These are phyloP conservation scores for Miscanthus lutarioriparius DNA, from an alignment of 176 grass and related monocot genomes.

Conservation along the genomic window DNA sequence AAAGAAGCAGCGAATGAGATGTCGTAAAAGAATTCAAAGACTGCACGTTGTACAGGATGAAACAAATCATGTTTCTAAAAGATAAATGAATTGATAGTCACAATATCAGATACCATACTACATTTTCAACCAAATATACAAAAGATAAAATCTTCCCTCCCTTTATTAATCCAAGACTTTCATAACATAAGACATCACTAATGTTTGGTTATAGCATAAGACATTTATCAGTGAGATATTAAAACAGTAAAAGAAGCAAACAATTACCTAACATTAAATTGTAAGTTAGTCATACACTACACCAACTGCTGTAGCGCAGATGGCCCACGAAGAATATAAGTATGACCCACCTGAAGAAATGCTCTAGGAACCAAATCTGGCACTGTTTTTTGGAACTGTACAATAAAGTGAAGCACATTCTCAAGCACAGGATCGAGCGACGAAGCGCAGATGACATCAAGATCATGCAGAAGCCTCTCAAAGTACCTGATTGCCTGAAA, in stretches of 20 bases:
- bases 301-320: neutral
- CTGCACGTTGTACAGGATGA: neutral
- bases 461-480: constrained; percentile 92
- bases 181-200: constrained; percentile 1
- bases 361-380: constrained; percentile 90
- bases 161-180: neutral
- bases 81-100: neutral
- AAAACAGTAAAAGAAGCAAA: neutral
- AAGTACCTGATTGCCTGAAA: constrained; percentile 84
- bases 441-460: constrained; percentile 76
- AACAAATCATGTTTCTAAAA: neutral
- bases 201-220: neutral
- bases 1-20: constrained; percentile 14
- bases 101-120: neutral
- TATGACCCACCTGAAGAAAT: constrained; percentile 75
- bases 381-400: constrained; percentile 82
- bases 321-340: constrained; percentile 10
- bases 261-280: neutral
- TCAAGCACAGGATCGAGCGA: constrained; percentile 66
- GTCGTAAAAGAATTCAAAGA: constrained; percentile 33
- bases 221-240: neutral
- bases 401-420: constrained; percentile 74
- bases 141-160: neutral
- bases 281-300: neutral
- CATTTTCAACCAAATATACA: neutral